Conservation (phyloP, 2,329 filamentous ascomycete genomes). For the Arthrinium puccinioides region DNA sequence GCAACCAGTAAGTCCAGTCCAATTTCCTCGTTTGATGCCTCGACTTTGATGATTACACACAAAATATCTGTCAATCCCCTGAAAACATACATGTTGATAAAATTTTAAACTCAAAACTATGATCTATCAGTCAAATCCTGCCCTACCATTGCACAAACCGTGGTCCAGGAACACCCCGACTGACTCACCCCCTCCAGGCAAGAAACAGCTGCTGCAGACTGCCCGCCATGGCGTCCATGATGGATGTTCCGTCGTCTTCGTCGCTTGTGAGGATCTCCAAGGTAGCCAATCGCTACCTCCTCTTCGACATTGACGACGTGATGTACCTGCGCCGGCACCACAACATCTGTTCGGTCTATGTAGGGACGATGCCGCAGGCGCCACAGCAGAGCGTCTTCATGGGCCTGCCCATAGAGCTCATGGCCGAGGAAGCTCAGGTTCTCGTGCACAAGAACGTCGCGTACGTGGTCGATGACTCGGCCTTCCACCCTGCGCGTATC, state of each 20-base stretch:
- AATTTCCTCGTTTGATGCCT: conserved; percentile 1
- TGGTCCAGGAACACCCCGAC: too few relatives aligned
- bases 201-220: too few relatives aligned
- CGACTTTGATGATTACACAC: conserved; percentile 50
- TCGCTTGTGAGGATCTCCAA: conserved; percentile 67
- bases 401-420: conserved; percentile 79
- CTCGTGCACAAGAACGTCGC: conserved; percentile 71
- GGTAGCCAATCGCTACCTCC: conserved; percentile 73
- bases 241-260: conserved; percentile 4
- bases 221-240: too few relatives aligned
- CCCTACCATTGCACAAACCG: conserved; percentile 8
- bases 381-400: conserved; percentile 94
- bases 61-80: conserved; percentile 79
- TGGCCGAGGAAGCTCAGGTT: conserved; percentile 80
- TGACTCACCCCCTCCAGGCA: too few relatives aligned
- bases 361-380: conserved; percentile 83
- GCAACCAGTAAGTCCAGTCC: conserved; percentile 15
- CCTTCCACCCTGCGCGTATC: conserved; percentile 61
- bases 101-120: conserved; percentile 35
- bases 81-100: conserved; percentile 51
- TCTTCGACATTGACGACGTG: conserved; percentile 81
- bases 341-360: conserved; percentile 78
- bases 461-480: conserved; percentile 73
- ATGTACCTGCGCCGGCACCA: conserved; percentile 71
- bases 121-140: conserved; percentile 19